Percentiles rank a stretch among this genome's conserved stretches.
Evolutionary conservation across 169 alveolate species (phyloP).

Genomic region (Theileria equi): DNA sequence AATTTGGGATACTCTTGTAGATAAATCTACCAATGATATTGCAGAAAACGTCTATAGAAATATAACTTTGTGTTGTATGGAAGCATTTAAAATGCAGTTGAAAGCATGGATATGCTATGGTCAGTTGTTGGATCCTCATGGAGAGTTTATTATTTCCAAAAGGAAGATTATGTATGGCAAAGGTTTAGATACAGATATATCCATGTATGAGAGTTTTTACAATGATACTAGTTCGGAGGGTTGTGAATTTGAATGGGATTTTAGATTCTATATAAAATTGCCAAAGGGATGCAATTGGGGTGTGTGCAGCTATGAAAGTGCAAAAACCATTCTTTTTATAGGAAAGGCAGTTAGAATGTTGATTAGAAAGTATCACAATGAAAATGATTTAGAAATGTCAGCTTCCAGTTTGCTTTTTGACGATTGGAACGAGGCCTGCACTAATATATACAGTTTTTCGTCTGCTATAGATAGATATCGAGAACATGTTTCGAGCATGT

Average conservation of each 20-base stretch:
- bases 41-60: slow-evolving; percentile 13
- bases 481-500: slow-evolving; percentile 58
- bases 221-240: slow-evolving; percentile 58
- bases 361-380: slow-evolving; percentile 4
- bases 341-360: slow-evolving; percentile 72
- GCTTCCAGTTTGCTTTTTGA: slow-evolving; percentile 13
- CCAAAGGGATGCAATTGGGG: slow-evolving; percentile 6
- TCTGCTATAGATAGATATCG: slow-evolving; percentile 63
- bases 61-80: slow-evolving; percentile 41
- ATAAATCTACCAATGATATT: not conserved
- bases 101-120: slow-evolving; percentile 70
- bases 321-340: slow-evolving; percentile 56
- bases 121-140: slow-evolving; percentile 63
- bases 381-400: not conserved
- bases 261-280: slow-evolving; percentile 56
- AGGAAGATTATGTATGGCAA: slow-evolving; percentile 23
- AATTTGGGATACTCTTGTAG: not conserved
- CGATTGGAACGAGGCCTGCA: slow-evolving; percentile 7
- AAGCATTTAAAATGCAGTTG: slow-evolving; percentile 50
- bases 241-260: slow-evolving; percentile 72
- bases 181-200: slow-evolving; percentile 3
- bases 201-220: slow-evolving; percentile 44
- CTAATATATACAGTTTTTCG: slow-evolving; percentile 49
- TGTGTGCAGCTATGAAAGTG: not conserved
- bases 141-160: slow-evolving; percentile 66